These are phyloP conservation scores for Gossypium lobatum DNA, from an alignment of 441 rosid genomes.

Conservation along the genomic window DNA sequence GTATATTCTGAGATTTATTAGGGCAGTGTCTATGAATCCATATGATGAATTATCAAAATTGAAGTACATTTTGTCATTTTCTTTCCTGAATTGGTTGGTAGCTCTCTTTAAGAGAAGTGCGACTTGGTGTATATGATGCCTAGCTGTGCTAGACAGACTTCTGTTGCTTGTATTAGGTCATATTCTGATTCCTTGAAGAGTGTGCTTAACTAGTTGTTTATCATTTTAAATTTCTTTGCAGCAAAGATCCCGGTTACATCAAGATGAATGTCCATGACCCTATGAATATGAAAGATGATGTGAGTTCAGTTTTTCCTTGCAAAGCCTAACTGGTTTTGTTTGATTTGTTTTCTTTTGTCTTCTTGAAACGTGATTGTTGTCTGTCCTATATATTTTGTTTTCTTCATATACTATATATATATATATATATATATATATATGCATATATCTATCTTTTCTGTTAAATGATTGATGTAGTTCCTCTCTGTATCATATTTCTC, in stretches of 20 bases:
- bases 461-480: background rate
- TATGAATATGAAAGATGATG: constrained; percentile 85
- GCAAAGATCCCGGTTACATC: constrained; percentile 95
- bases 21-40: constrained; percentile 4
- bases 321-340: constrained; percentile 12
- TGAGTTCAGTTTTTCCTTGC: constrained; percentile 31
- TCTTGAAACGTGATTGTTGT: background rate
- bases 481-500: background rate
- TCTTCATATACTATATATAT: background rate
- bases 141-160: background rate
- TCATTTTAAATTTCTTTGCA: constrained; percentile 32
- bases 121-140: background rate
- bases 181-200: constrained; percentile 4
- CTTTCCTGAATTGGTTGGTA: background rate
- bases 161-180: background rate
- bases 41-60: background rate
- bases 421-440: background rate
- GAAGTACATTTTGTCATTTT: background rate
- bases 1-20: background rate
- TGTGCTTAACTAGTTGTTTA: background rate
- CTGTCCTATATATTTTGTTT: background rate
- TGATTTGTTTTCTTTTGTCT: background rate
- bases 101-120: background rate
- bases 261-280: constrained; percentile 73
- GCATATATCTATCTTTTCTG: background rate